Percentiles rank a stretch among this genome's conserved stretches.
phyloP scores from a whole-genome alignment of 306 rosid genomes.

The Begonia loranthoides region DNA sequence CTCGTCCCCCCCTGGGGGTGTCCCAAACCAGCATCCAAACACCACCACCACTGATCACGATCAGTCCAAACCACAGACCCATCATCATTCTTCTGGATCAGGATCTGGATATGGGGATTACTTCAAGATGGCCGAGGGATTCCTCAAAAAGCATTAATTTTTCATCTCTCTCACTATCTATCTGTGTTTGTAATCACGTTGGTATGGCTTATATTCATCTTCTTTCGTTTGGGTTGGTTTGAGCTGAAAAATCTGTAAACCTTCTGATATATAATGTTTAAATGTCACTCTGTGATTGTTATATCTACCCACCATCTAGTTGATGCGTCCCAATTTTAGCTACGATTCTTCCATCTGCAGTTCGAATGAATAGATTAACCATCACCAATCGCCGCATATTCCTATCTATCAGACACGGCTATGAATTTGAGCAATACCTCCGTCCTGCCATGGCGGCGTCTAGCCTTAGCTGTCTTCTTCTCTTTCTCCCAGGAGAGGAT shows the following conservation, averaged over 20 bases:
- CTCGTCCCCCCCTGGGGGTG: background rate
- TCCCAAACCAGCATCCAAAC: background rate
- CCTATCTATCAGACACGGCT: too few relatives aligned
- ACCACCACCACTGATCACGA: background rate
- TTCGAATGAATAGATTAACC: slow-evolving; percentile 4
- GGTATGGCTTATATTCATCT: background rate
- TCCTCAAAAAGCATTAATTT: slow-evolving; percentile 2
- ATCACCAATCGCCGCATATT: too few relatives aligned
- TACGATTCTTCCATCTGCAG: slow-evolving; percentile 26
- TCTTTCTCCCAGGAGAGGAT: slow-evolving; percentile 60
- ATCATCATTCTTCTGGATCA: background rate
- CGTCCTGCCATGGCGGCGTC: slow-evolving; percentile 10
- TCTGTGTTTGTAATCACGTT: too few relatives aligned
- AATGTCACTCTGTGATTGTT: background rate
- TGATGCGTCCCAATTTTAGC: too few relatives aligned
- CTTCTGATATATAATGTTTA: too few relatives aligned
- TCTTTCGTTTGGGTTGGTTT: background rate
- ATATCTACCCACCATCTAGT: too few relatives aligned
- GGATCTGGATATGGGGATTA: slow-evolving; percentile 9
- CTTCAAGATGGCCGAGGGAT: slow-evolving; percentile 10
- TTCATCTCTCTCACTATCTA: background rate
- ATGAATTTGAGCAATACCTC: slow-evolving; percentile 29
- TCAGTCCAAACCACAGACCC: background rate
- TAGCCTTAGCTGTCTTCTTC: slow-evolving; percentile 42
- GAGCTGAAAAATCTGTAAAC: too few relatives aligned